Evolutionary conservation across 163 green algal species (phyloP).

Genomic region (Scenedesmus sp.): DNA sequence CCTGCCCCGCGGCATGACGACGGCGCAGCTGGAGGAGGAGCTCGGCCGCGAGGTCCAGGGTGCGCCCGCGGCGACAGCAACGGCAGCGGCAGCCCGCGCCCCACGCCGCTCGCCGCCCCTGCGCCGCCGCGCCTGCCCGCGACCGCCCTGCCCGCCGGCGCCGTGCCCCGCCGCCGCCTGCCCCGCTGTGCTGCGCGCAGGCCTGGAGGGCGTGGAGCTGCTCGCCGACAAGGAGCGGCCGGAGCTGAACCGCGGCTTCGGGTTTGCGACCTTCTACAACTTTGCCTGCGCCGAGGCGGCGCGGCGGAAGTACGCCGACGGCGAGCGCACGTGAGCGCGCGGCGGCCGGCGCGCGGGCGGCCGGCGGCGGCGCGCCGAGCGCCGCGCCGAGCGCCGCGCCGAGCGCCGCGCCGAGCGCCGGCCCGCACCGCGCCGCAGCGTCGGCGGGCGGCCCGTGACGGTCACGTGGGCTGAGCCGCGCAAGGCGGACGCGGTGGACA

Average conservation of each 20-base stretch:
- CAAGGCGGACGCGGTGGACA: conserved; percentile 49
- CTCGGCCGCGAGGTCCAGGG: conserved; percentile 57
- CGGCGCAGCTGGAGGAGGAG: conserved; percentile 62
- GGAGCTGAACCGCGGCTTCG: conserved; percentile 84
- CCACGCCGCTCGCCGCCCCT: not conserved
- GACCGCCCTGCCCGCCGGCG: no score
- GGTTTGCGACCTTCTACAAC: conserved; percentile 95
- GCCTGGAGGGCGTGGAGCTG: conserved; percentile 75
- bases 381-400: no score
- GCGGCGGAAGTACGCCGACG: conserved; percentile 2
- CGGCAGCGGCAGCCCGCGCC: not conserved
- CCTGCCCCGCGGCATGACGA: conserved; percentile 78
- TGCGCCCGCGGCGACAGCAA: not conserved
- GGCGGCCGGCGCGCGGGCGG: no score
- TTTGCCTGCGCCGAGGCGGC: conserved; percentile 75
- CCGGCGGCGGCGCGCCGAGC: no score
- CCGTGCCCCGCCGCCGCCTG: no score
- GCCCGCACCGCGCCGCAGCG: conserved; percentile 54
- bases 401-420: no score
- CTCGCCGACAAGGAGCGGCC: conserved; percentile 74
- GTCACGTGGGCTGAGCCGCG: conserved; percentile 84
- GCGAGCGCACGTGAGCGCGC: conserved; percentile 3
- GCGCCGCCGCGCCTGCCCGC: no score
- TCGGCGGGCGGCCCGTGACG: conserved; percentile 57
- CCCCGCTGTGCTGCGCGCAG: conserved; percentile 40